phyloP scores from a whole-genome alignment of 208 protist genomes.

The Sergeia podlipaevii region DNA sequence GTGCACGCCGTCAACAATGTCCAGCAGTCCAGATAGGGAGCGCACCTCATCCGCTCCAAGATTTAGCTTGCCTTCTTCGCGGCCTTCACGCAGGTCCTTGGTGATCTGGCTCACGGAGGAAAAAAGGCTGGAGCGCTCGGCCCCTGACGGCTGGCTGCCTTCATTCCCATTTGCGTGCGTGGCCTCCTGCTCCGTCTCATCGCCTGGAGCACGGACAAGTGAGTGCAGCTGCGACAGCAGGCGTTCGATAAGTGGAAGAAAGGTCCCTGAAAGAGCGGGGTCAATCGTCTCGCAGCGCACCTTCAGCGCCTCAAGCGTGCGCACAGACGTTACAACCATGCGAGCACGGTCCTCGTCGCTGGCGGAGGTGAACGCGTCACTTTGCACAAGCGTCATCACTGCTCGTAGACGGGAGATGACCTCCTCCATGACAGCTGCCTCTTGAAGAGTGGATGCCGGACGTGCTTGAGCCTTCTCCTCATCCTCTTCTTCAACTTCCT shows the following conservation, averaged over 20 bases:
- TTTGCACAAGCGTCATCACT: constrained; percentile 33
- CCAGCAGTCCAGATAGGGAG: constrained; percentile 18
- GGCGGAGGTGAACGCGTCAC: constrained; percentile 27
- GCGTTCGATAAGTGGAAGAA: constrained; percentile 16
- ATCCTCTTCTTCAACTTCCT: constrained; percentile 3
- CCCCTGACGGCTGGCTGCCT: neutral
- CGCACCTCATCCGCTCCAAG: constrained; percentile 22
- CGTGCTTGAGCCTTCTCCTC: neutral
- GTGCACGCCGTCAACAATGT: constrained; percentile 20
- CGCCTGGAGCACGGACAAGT: constrained; percentile 2
- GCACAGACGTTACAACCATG: constrained; percentile 20
- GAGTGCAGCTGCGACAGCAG: constrained; percentile 17
- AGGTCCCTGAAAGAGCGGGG: constrained; percentile 8
- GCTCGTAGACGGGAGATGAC: constrained; percentile 34
- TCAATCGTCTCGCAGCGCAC: constrained; percentile 23
- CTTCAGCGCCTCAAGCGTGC: constrained; percentile 15
- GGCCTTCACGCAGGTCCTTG: constrained; percentile 18
- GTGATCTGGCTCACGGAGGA: constrained; percentile 27
- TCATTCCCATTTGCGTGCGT: neutral
- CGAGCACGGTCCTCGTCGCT: constrained; percentile 12
- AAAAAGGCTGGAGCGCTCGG: constrained; percentile 15
- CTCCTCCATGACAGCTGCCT: neutral
- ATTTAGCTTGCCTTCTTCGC: constrained; percentile 2
- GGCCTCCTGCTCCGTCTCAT: neutral
- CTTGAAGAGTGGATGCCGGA: constrained; percentile 9